Evolutionary conservation across 2,329 filamentous ascomycete genomes (phyloP).

Genomic region (Verticillium tricorpus): DNA sequence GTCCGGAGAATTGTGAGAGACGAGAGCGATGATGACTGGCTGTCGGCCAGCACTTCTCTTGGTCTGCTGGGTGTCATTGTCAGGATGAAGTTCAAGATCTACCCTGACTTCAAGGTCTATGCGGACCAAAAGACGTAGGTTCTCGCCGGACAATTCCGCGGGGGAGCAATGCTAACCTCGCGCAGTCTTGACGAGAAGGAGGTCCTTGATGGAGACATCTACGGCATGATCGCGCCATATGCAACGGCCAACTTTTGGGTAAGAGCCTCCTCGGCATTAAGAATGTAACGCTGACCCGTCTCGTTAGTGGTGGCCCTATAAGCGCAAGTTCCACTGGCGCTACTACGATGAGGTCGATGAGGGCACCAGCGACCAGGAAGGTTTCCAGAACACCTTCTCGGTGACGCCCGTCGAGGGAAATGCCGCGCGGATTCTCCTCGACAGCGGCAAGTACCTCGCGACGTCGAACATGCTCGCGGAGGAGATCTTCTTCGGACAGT

Average conservation of each 20-base stretch:
- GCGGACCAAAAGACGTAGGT: slow-evolving; percentile 44
- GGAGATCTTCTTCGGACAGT: slow-evolving; percentile 42
- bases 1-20: slow-evolving; percentile 35
- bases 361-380: slow-evolving; percentile 36
- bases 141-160: background rate
- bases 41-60: slow-evolving; percentile 45
- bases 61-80: slow-evolving; percentile 44
- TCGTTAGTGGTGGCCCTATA: slow-evolving; percentile 45
- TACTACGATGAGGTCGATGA: slow-evolving; percentile 43
- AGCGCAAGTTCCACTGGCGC: slow-evolving; percentile 46
- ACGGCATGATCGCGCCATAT: slow-evolving; percentile 43
- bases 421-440: slow-evolving; percentile 35
- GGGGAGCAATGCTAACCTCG: slow-evolving; percentile 4
- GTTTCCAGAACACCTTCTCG: slow-evolving; percentile 49
- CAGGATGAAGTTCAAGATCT: slow-evolving; percentile 43
- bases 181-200: slow-evolving; percentile 39
- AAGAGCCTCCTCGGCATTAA: slow-evolving; percentile 5
- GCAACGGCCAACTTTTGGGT: slow-evolving; percentile 48
- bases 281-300: background rate
- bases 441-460: slow-evolving; percentile 40
- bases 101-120: slow-evolving; percentile 46
- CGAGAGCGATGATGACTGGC: slow-evolving; percentile 41
- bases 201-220: slow-evolving; percentile 44
- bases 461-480: slow-evolving; percentile 45
- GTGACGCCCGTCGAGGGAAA: slow-evolving; percentile 37